Base-by-base conservation (phyloP, 805 yeast genomes). In the Metschnikowia colocasiae region DNA sequence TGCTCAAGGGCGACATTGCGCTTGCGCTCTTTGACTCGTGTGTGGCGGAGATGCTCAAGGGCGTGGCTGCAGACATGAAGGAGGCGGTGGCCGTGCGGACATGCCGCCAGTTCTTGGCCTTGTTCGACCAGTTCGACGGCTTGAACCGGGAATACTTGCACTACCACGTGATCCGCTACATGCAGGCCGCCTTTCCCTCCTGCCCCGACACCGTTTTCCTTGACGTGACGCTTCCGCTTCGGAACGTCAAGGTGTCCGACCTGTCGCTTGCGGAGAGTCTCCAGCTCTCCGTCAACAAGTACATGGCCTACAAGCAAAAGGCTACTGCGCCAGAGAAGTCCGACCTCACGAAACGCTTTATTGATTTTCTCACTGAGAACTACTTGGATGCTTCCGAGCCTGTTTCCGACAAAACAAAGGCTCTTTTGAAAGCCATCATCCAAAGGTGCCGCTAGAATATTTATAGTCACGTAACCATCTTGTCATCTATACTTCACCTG, bases 271-370 rank as follows among this genome's bases (percentile, higher is more conserved):
- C 86, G 16, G 81, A 76, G 42, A 64, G 70, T 43, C 73, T 91
- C 58, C 88, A 87, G 65, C 73, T 76, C 19, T 74, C 90, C 16
- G 85, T 89, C 36, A 86, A 84, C 60, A 81, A 82, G 59, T 87
- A 80, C 60, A 69, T 79, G 52, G 84, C 88, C 7, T 82, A 80
- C 59, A 74, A 76, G 52, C 55, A 61, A 53, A 82, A 76, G 59
- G 48, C 67, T n/a, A 61, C 62, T 40, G 64, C 61, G 31, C 61
- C 58, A 15, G 53, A 64, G 43, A 65, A 66, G 40, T 62, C 59
- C 13, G 55, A 60, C 22, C 58, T 81, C 40, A 71, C 67, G 3
- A 49, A 53, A 10, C 43, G 50, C 26, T 71, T 54, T 51, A 58
- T 63, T 13, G 55, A 55, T 6, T 58, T 59, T 38, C 55, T 69